Evolutionary conservation across 2,329 filamentous ascomycete genomes (phyloP).

Genomic region (Penicillium sp.): DNA sequence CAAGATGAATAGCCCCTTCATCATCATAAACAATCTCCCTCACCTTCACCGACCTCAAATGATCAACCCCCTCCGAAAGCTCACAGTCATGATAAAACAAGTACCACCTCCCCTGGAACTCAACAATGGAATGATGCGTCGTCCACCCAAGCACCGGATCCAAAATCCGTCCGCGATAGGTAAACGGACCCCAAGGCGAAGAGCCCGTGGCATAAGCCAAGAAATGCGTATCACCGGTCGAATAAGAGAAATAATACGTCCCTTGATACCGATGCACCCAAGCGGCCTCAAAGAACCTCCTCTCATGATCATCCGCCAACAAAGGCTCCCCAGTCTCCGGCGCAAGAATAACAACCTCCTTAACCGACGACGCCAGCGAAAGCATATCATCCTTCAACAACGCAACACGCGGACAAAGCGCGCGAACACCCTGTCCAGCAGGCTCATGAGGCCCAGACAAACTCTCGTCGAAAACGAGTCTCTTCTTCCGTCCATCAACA

Average conservation of each 20-base stretch:
- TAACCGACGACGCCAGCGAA: constrained; percentile 54
- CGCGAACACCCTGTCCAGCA: constrained; percentile 52
- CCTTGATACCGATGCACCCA: constrained; percentile 73
- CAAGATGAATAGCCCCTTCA: constrained; percentile 58
- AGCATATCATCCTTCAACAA: constrained; percentile 65
- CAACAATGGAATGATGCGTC: constrained; percentile 75
- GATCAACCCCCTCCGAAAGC: constrained; percentile 65
- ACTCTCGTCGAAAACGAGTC: constrained; percentile 53
- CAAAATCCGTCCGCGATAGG: constrained; percentile 67
- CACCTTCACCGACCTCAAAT: constrained; percentile 71
- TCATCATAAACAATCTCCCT: constrained; percentile 71
- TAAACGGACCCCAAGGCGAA: constrained; percentile 68
- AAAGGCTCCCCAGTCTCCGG: constrained; percentile 58
- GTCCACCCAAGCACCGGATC: constrained; percentile 79
- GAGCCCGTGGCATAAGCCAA: constrained; percentile 66
- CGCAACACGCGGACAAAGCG: constrained; percentile 66
- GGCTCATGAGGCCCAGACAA: constrained; percentile 61
- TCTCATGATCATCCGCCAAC: constrained; percentile 65
- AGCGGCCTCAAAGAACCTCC: constrained; percentile 76
- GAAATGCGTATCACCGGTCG: constrained; percentile 74
- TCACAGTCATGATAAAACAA: constrained; percentile 75
- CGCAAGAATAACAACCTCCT: constrained; percentile 64
- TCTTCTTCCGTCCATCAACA: constrained; percentile 23
- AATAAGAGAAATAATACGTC: constrained; percentile 74
- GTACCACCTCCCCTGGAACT: constrained; percentile 70